Percentiles rank a stretch among this genome's conserved stretches.
Conservation (phyloP, 306 rosid species). For the Quercus parvula region DNA sequence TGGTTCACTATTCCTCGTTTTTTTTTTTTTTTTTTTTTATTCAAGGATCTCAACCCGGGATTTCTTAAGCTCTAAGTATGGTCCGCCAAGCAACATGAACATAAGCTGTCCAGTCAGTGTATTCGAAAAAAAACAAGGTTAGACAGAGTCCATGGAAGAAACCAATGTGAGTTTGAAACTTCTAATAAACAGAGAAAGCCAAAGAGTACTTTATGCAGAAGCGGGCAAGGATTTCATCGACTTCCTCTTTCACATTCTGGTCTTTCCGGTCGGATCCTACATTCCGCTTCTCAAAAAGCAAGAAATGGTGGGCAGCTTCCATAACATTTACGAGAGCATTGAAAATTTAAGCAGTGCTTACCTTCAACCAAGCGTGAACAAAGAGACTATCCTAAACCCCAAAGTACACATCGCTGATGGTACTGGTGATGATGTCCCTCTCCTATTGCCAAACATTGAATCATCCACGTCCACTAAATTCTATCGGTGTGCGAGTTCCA, state of each 20-base stretch:
- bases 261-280: constrained; percentile 11
- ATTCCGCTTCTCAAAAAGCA: not conserved
- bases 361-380: not conserved
- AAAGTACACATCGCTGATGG: not conserved
- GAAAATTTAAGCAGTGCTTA: not conserved
- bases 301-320: constrained; percentile 1
- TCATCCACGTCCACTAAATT: too few species aligned
- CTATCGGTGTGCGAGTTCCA: too few species aligned
- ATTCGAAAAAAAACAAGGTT: too few species aligned
- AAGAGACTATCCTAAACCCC: not conserved
- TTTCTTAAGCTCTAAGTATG: too few species aligned
- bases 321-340: constrained; percentile 14
- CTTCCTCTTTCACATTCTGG: constrained; percentile 14
- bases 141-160: not conserved
- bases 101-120: too few species aligned
- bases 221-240: not conserved
- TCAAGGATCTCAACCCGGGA: too few species aligned
- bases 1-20: too few species aligned
- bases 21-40: too few species aligned
- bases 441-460: too few species aligned
- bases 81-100: too few species aligned
- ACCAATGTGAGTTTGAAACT: not conserved
- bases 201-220: not conserved
- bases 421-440: not conserved
- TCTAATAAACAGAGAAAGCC: not conserved